Conservation (phyloP, 805 yeast species). For the Yarrowia osloensis region DNA sequence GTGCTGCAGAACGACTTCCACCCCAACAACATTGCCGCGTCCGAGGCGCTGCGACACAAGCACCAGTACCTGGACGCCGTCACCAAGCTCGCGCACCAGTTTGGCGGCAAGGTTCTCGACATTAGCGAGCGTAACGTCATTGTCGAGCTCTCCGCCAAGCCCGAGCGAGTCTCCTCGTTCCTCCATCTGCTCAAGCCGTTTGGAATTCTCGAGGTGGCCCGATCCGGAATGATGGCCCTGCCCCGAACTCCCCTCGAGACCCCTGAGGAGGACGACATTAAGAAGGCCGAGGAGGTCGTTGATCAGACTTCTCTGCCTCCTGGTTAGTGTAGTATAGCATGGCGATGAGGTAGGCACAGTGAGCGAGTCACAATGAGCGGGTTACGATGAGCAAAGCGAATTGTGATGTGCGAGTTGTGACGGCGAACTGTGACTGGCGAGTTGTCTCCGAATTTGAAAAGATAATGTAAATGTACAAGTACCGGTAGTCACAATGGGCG, state of each 20-base stretch:
- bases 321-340: conserved; percentile 54
- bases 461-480: too few species aligned
- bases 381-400: too few species aligned
- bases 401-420: too few species aligned
- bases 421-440: too few species aligned
- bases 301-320: conserved; percentile 94
- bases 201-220: conserved; percentile 92
- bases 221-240: conserved; percentile 98
- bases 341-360: too few species aligned
- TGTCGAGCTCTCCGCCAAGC: conserved; percentile 92
- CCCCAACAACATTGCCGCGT: conserved; percentile 85
- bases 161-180: conserved; percentile 82
- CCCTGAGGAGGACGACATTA: conserved; percentile 48
- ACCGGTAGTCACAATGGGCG: too few species aligned
- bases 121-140: conserved; percentile 91
- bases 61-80: conserved; percentile 85
- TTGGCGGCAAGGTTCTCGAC: conserved; percentile 92
- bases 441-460: too few species aligned
- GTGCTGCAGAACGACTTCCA: conserved; percentile 57
- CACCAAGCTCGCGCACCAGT: conserved; percentile 74
- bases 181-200: conserved; percentile 90
- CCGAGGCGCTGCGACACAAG: conserved; percentile 92
- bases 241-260: conserved; percentile 88
- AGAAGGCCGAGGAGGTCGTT: conserved; percentile 63
- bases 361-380: too few species aligned